Base-by-base conservation (phyloP, 495 filamentous ascomycete species). In the Cercophora scortea region DNA sequence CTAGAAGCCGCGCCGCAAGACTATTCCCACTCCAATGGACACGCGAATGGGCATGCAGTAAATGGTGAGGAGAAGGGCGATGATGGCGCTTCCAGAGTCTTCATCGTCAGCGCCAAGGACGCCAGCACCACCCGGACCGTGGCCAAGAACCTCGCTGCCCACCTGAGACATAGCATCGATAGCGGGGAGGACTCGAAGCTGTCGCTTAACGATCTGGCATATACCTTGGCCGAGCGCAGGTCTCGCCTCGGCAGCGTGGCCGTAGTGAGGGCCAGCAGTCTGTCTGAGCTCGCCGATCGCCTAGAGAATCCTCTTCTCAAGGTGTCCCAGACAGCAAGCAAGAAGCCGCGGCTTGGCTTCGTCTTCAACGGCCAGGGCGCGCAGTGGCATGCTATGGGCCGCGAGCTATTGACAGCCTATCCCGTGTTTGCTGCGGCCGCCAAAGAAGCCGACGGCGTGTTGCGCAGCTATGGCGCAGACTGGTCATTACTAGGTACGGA, bases 341-440 rank as follows among this genome's bases (percentile, higher is more conserved):
- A 8, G 41, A 11, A 11, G 7, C 44, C 9, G 9, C 44, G 44
- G 15, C 19, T 71, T 10, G 65, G 51, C n/a, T 70, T 69, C 42
- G 58, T 72, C 6, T 72, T 72, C 48, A 71, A 65, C 2, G 69
- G 69, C 6, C 69, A 72, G 46, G 69, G 69, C 7, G 69, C 69
- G 16, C 74, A 80, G 50, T 80, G 73, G 62, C 32, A 56, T 13
- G 59, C 56, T 3, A 82, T 82, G 79, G 78, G 76, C 4, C 54
- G 63, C 3, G 70, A 67, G 19, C 64, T 79, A 1, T 51, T 74
- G 4, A 13, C 2, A 13, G 39, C 61, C 6, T 68, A 63, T 38
- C 55, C 65, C 4, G n/a, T 56, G 2, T 70, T 65, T 33, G 39
- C 58, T 6, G 13, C 44, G 7, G 63, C 54, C 0, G 32, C 74